phyloP scores from a whole-genome alignment of 352 stramenopile species.

The Pythium dissimile region DNA sequence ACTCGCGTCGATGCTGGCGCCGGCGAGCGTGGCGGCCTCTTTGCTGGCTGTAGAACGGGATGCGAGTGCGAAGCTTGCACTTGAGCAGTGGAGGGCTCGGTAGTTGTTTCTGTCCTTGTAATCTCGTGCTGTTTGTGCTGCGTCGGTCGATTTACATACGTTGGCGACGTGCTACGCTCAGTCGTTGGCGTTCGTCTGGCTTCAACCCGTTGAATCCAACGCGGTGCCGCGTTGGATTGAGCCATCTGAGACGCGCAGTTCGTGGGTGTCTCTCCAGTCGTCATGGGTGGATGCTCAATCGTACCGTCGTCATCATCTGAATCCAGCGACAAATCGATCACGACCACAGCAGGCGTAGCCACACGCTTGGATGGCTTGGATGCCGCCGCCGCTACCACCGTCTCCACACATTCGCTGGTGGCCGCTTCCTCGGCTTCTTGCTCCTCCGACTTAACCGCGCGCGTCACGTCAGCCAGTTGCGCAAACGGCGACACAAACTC shows the following conservation, averaged over 20 bases:
- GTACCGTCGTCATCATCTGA: conserved; percentile 6
- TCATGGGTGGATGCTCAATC: not conserved
- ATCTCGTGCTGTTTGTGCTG: no score
- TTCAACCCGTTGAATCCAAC: no score
- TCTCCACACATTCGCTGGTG: not conserved
- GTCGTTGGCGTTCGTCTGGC: no score
- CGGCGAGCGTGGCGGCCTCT: no score
- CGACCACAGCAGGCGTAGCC: not conserved
- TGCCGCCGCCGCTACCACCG: no score
- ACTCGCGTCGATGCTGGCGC: no score
- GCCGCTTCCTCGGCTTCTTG: not conserved
- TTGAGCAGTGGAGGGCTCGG: no score
- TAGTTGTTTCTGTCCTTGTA: no score
- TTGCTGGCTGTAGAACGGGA: no score
- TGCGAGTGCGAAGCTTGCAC: no score
- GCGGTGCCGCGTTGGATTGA: not conserved
- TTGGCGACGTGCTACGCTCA: no score
- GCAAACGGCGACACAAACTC: conserved; percentile 15
- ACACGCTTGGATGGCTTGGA: not conserved
- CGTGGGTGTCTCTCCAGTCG: not conserved
- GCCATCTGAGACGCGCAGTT: not conserved
- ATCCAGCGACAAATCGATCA: conserved; percentile 8
- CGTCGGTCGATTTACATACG: no score
- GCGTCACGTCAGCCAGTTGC: not conserved
- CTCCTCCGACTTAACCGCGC: not conserved